Percentiles rank a stretch among this genome's conserved stretches.
Evolutionary conservation across 1,284 basidiomycete species (phyloP).

Genomic region (Papiliotrema nemorosa): DNA sequence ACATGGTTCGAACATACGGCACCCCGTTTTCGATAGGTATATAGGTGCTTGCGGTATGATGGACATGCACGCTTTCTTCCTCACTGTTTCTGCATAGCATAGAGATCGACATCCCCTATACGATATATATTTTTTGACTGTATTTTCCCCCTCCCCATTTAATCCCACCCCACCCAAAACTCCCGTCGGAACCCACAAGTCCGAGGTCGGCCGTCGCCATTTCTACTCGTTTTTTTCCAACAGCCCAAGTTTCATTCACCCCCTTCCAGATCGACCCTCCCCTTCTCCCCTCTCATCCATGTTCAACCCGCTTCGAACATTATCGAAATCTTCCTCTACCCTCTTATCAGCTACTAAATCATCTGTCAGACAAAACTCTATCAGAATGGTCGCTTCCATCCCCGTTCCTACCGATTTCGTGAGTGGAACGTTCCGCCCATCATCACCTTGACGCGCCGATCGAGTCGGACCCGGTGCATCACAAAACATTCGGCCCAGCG

Average conservation of each 20-base stretch:
- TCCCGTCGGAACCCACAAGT: no score
- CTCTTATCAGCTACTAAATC: slow-evolving; percentile 20
- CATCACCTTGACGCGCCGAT: neutral
- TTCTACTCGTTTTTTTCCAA: no score
- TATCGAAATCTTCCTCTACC: slow-evolving; percentile 2
- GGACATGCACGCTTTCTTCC: no score
- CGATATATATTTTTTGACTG: no score
- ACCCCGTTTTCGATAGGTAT: no score
- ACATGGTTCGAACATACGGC: no score
- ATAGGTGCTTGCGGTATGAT: no score
- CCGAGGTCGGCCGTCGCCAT: no score
- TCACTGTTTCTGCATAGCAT: no score
- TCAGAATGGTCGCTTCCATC: slow-evolving; percentile 50
- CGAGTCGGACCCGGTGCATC: neutral
- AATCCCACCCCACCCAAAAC: no score
- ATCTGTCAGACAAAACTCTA: slow-evolving; percentile 18
- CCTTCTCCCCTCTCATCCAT: neutral
- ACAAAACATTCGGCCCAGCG: neutral
- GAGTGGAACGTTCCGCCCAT: slow-evolving; percentile 19
- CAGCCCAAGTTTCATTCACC: neutral
- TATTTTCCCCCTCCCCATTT: no score
- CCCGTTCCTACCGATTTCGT: slow-evolving; percentile 54
- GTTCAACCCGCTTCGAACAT: neutral
- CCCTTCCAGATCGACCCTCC: neutral
- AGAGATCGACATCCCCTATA: no score